Evolutionary conservation across 345 rosid genomes (phyloP), one percentile per base, ranked within the genome.

Genomic region (Laguncularia racemosa): DNA sequence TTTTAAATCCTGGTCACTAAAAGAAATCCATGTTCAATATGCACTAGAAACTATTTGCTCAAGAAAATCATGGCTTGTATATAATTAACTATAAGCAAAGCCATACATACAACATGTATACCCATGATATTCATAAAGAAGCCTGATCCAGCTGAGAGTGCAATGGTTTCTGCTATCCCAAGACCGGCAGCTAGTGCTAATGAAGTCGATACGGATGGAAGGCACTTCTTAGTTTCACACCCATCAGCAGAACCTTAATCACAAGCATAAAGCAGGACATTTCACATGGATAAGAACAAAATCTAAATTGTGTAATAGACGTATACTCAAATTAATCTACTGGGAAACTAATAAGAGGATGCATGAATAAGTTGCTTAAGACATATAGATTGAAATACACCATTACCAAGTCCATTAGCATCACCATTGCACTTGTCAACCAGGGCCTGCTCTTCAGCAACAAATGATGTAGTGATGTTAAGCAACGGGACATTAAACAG

Each of bases 121-220:
- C 96, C 97, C 99, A 89, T 83, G 78, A 92, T 68, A 77, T 78
- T 86, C 89, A 89, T 62, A 62, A 89, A 69, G 78, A 71, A 84
- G 53, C 89, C 84, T 21, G 97, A 84, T 47, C 95, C 95, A 59
- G 79, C 62, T 44, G 75, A 80, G 33, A 92, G 88, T 14, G 80
- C 91, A 67, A 89, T 68, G 0, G 93, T 73, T 75, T 92, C 97
- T n/a, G 75, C 91, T 50, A 92, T 56, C 63, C 98, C 98, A 60
- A 86, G 73, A 54, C 82, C 73, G 55, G 89, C 76, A 47, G 98
- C 98, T 62, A 89, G 89, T 12, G 70, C 87, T 64, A 92, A 68
- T 6, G 98, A 86, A 16, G 97, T 78, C 14, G 98, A 89, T 16
- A 81, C 74, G 13, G 96, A 82, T 17, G 98, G 93, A 52, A 89